These are phyloP conservation scores for Leccinellum rugosiceps DNA, from an alignment of 768 basidiomycete genomes.

Conservation along the genomic window DNA sequence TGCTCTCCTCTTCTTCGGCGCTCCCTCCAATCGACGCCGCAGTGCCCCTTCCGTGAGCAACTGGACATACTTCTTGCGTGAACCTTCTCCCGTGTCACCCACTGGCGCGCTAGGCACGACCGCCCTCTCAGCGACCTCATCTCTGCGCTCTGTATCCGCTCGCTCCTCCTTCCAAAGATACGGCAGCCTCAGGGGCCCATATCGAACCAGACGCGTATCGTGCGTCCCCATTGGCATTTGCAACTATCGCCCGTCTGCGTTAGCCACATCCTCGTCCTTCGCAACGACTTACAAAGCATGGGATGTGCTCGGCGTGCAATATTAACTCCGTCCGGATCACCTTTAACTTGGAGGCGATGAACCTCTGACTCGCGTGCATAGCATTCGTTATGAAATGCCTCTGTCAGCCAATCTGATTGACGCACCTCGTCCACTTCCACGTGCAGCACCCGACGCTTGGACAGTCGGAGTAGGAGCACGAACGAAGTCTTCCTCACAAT, in stretches of 20 bases:
- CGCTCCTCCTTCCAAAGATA: background rate
- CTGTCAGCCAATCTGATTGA: background rate
- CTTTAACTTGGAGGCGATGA: slow-evolving; percentile 16
- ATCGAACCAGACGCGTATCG: background rate
- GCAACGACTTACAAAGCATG: background rate
- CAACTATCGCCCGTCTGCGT: background rate
- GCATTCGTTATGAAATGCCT: background rate
- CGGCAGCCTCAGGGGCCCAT: background rate
- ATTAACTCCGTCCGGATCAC: slow-evolving; percentile 18
- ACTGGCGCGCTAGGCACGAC: background rate
- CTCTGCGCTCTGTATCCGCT: background rate
- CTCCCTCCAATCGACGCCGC: background rate
- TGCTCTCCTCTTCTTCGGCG: background rate
- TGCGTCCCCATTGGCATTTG: background rate
- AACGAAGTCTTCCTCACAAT: slow-evolving; percentile 18
- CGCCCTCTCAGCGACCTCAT: background rate
- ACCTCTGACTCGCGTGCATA: slow-evolving; percentile 4
- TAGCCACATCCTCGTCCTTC: background rate
- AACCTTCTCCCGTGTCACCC: background rate
- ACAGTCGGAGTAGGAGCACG: slow-evolving; percentile 18
- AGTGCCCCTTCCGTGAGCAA: background rate
- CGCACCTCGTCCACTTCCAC: slow-evolving; percentile 27
- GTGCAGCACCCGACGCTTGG: slow-evolving; percentile 17
- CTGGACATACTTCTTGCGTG: background rate
- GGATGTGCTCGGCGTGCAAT: background rate